These are phyloP conservation scores for Cyberlindnera maclurae DNA, from an alignment of 805 yeast genomes.

Conservation along the genomic window DNA sequence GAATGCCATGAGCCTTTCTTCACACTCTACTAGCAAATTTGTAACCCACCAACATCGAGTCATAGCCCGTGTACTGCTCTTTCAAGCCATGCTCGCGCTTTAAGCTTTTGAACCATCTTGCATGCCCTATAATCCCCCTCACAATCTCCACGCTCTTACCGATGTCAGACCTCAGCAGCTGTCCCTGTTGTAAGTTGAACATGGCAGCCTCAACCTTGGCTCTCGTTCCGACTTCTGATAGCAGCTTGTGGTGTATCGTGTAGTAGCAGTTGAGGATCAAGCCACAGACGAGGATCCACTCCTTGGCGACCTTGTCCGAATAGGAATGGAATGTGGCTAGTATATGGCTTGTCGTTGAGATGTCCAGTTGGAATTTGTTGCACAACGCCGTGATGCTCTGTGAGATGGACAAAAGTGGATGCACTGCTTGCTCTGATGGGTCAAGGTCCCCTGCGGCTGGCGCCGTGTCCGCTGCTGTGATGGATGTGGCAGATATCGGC, in stretches of 20 bases:
- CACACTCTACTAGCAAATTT: no score
- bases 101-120: constrained; percentile 55
- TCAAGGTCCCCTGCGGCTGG: neutral
- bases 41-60: constrained; percentile 9
- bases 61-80: constrained; percentile 16
- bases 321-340: constrained; percentile 44
- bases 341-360: constrained; percentile 41
- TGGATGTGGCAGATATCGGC: neutral
- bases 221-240: constrained; percentile 41
- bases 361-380: constrained; percentile 57
- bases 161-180: constrained; percentile 41
- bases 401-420: constrained; percentile 27
- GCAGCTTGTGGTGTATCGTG: constrained; percentile 41
- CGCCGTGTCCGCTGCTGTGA: neutral
- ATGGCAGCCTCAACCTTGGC: constrained; percentile 42
- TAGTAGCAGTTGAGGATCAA: constrained; percentile 51
- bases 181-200: constrained; percentile 47
- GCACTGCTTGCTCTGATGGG: neutral
- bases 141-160: constrained; percentile 47
- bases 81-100: constrained; percentile 35
- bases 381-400: constrained; percentile 42
- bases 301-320: constrained; percentile 47
- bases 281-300: constrained; percentile 69
- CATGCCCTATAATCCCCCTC: constrained; percentile 45
- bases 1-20: no score